A percentile compares a stretch with the other conserved stretches of the same genome.
These are phyloP conservation scores for Phyllosticta citrichinensis DNA, from an alignment of 2,329 filamentous ascomycete species.

Conservation along the genomic window DNA sequence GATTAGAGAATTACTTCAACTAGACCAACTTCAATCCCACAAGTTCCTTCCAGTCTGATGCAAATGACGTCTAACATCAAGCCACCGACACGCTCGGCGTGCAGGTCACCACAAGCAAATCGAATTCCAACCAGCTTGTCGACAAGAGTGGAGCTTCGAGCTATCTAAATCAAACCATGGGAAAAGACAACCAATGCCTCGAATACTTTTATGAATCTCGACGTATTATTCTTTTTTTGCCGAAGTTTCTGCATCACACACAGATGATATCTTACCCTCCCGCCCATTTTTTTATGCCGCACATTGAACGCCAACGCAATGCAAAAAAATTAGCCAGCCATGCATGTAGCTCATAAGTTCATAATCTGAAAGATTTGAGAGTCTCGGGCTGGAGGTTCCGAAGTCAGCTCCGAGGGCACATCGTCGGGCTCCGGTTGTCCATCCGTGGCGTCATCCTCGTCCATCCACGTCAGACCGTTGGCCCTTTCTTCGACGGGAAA, in stretches of 20 bases:
- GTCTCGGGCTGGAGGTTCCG: constrained; percentile 1
- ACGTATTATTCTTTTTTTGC: constrained; percentile 3
- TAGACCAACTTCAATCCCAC: neutral
- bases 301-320: constrained; percentile 10
- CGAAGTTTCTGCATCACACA: neutral
- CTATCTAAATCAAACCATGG: neutral
- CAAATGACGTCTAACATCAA: neutral
- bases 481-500: constrained; percentile 92
- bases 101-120: neutral
- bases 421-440: constrained; percentile 2
- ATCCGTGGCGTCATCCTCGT: constrained; percentile 31
- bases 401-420: neutral
- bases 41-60: neutral
- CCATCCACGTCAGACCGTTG: constrained; percentile 92
- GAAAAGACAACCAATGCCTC: neutral
- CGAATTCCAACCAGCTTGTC: neutral
- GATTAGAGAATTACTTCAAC: neutral
- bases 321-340: constrained; percentile 5
- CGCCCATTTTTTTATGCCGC: constrained; percentile 2
- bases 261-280: neutral
- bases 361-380: constrained; percentile 11
- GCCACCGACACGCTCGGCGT: neutral
- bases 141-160: neutral
- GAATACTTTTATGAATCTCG: neutral
- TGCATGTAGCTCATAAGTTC: constrained; percentile 6